A percentile compares a stretch with the other conserved stretches of the same genome.
Evolutionary conservation across 169 alveolate genomes (phyloP).

Genomic region (Eimeria praecox): DNA sequence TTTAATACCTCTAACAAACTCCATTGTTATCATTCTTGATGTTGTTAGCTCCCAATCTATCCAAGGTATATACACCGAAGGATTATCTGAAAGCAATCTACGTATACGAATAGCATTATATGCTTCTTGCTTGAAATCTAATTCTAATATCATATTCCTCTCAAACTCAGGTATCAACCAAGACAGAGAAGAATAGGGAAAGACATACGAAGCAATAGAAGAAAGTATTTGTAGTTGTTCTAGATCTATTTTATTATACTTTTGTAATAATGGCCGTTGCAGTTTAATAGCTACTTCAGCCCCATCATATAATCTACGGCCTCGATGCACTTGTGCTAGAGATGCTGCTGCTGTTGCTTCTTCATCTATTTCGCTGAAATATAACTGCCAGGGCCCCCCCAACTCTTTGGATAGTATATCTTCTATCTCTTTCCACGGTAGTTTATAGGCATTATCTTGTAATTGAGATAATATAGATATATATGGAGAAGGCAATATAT

Average conservation of each 20-base stretch:
- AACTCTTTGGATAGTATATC: conserved; percentile 82
- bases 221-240: background rate
- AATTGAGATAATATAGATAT: conserved; percentile 82
- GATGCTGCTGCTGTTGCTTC: conserved; percentile 88
- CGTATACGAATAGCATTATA: background rate
- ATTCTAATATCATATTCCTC: conserved; percentile 40
- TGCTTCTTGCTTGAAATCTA: conserved; percentile 52
- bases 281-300: conserved; percentile 88
- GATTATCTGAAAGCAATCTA: background rate
- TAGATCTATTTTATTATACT: background rate
- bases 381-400: conserved; percentile 66
- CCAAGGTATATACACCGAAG: conserved; percentile 62
- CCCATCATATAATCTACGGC: conserved; percentile 83
- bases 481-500: conserved; percentile 86
- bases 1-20: conserved; percentile 88
- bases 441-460: conserved; percentile 84
- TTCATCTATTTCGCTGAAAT: conserved; percentile 80
- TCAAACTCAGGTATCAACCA: conserved; percentile 73
- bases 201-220: background rate
- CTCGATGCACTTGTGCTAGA: conserved; percentile 89
- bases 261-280: conserved; percentile 85
- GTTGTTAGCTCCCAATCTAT: conserved; percentile 83
- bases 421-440: conserved; percentile 65
- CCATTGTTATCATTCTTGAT: conserved; percentile 87
- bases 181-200: conserved; percentile 30